phyloP scores from a whole-genome alignment of 257 asterid species.

The Coffea eugenioides region DNA sequence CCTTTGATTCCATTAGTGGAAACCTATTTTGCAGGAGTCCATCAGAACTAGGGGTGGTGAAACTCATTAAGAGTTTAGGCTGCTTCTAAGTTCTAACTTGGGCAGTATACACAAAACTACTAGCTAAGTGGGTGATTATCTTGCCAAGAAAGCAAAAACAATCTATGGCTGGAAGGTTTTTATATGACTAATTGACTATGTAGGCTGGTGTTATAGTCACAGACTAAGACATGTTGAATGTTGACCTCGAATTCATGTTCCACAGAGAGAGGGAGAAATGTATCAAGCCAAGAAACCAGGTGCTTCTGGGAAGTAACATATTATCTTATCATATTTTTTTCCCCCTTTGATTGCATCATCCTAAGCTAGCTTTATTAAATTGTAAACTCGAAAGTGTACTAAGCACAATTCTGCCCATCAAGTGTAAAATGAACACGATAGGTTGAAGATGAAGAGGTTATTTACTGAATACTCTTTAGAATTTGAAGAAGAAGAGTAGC shows the following conservation, averaged over 20 bases:
- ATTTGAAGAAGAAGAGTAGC: neutral
- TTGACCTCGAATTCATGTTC: conserved; percentile 11
- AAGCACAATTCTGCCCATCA: no score
- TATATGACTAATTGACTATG: neutral
- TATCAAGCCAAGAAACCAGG: neutral
- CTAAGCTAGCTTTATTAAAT: neutral
- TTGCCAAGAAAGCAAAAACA: conserved; percentile 1
- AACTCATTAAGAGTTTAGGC: neutral
- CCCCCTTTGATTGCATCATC: neutral
- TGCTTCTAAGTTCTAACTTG: neutral
- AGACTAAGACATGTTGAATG: neutral
- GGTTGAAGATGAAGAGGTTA: neutral
- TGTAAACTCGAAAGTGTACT: neutral
- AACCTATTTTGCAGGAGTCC: neutral
- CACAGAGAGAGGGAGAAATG: neutral
- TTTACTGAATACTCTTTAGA: no score
- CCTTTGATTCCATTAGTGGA: neutral
- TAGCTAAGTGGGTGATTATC: neutral
- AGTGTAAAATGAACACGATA: no score
- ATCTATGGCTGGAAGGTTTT: no score
- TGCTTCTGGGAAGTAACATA: neutral
- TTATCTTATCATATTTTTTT: neutral
- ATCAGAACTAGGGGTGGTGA: neutral
- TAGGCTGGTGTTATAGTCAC: neutral
- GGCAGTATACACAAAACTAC: neutral